These are phyloP conservation scores for Podospora anserina DNA, from an alignment of 495 filamentous ascomycete genomes.

Conservation along the genomic window DNA sequence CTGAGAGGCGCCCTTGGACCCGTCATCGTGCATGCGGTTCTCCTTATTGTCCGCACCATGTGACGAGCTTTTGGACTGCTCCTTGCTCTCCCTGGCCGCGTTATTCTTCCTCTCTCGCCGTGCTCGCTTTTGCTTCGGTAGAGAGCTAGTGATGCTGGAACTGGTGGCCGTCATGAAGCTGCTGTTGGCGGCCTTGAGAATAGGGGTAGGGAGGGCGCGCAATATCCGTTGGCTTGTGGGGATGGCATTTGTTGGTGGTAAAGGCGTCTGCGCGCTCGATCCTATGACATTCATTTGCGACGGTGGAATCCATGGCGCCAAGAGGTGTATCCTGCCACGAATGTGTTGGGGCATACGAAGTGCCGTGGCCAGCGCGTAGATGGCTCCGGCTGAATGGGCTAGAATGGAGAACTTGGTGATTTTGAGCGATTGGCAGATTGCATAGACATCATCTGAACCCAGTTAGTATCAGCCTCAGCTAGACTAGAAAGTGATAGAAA, in stretches of 20 bases:
- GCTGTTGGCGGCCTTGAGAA: conserved; percentile 90
- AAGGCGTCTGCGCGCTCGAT: conserved; percentile 58
- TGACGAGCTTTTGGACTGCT: conserved; percentile 33
- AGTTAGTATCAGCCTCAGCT: background rate
- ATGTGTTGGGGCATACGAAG: conserved; percentile 95
- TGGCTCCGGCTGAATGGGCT: conserved; percentile 95
- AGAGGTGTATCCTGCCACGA: conserved; percentile 87
- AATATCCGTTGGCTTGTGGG: conserved; percentile 91
- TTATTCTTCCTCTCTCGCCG: conserved; percentile 57
- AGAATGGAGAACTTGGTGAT: conserved; percentile 97
- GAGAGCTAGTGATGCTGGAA: conserved; percentile 78
- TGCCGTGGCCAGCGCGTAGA: conserved; percentile 95
- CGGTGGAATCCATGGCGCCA: conserved; percentile 97
- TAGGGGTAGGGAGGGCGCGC: conserved; percentile 82
- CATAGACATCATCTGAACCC: conserved; percentile 80
- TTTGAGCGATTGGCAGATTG: conserved; percentile 87
- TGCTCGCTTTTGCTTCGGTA: conserved; percentile 55
- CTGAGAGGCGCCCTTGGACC: conserved; percentile 11
- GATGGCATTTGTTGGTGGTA: conserved; percentile 75
- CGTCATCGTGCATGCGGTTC: conserved; percentile 30
- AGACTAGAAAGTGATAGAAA: conserved; percentile 23
- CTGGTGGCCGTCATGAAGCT: conserved; percentile 91
- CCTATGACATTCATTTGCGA: conserved; percentile 88
- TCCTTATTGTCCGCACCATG: conserved; percentile 42
- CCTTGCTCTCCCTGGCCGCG: conserved; percentile 23